These are phyloP conservation scores for Tetragonia tetragonoides DNA, from an alignment of 148 eudicot species.

Conservation along the genomic window DNA sequence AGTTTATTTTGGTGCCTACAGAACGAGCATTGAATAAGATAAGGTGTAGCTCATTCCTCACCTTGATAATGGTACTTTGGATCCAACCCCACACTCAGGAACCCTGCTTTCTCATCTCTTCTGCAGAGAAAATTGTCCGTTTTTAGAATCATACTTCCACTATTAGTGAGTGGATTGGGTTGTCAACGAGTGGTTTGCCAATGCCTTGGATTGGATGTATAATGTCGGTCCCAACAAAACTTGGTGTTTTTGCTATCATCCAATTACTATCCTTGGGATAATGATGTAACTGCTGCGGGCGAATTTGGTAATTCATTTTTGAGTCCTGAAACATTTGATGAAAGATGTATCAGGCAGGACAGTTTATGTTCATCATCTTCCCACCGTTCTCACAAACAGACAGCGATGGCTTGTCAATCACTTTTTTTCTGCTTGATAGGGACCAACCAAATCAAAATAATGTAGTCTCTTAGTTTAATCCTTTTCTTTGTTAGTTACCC, in stretches of 20 bases:
- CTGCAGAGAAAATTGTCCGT: too few species aligned
- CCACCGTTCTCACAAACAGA: background rate
- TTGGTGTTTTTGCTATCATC: background rate
- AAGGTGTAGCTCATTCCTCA: too few species aligned
- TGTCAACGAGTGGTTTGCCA: conserved; percentile 28
- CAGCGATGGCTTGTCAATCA: conserved; percentile 5
- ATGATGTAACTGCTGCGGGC: background rate
- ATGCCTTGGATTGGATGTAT: background rate
- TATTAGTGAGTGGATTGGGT: background rate
- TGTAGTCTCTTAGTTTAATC: background rate
- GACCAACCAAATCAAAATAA: background rate
- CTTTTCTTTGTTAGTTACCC: background rate
- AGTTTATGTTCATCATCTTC: background rate
- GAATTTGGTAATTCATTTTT: background rate
- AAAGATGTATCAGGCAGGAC: conserved; percentile 13
- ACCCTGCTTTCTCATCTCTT: too few species aligned
- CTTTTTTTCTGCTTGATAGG: background rate
- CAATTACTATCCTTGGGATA: background rate
- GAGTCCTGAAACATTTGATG: too few species aligned
- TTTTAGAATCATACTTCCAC: background rate
- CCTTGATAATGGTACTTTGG: too few species aligned
- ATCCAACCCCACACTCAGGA: too few species aligned
- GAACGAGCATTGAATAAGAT: too few species aligned
- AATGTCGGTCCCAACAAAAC: too few species aligned
- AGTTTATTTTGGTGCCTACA: too few species aligned